phyloP scores from a whole-genome alignment of 176 grass and related monocot genomes.

The Cocos nucifera region DNA sequence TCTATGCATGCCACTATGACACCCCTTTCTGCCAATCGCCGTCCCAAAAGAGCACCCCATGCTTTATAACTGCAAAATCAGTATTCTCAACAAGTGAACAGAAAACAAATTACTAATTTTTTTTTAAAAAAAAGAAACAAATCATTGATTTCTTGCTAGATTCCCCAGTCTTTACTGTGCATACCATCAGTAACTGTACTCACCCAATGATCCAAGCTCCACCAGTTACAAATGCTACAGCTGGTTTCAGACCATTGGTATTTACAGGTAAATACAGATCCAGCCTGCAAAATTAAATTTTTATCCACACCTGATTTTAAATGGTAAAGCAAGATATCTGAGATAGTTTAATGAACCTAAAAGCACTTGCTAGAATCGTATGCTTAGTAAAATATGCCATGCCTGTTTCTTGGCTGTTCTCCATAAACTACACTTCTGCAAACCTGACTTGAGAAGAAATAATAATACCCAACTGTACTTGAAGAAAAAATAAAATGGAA shows the following conservation, averaged over 20 bases:
- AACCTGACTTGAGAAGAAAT: constrained; percentile 88
- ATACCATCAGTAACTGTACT: constrained; percentile 29
- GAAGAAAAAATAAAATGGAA: constrained; percentile 4
- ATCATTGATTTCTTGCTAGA: too few species aligned
- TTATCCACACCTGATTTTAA: too few species aligned
- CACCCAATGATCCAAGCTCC: constrained; percentile 99
- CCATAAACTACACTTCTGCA: constrained; percentile 79
- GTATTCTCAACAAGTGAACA: background rate
- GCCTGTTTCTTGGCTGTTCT: constrained; percentile 87
- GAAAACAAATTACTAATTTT: too few species aligned
- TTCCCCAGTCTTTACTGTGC: too few species aligned
- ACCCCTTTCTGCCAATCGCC: constrained; percentile 89
- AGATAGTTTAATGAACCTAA: too few species aligned
- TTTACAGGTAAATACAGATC: constrained; percentile 78
- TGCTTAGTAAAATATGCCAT: background rate
- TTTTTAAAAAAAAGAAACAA: too few species aligned
- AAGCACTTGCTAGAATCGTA: too few species aligned
- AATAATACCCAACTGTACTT: constrained; percentile 82
- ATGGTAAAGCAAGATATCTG: too few species aligned
- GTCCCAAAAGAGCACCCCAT: constrained; percentile 93
- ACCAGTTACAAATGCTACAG: constrained; percentile 73
- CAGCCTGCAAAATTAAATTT: constrained; percentile 38
- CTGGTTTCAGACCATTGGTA: constrained; percentile 37
- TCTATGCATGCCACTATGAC: constrained; percentile 91
- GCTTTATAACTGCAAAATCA: constrained; percentile 71